These are phyloP conservation scores for Gossypium mustelinum DNA, from an alignment of 345 rosid genomes.

Conservation along the genomic window DNA sequence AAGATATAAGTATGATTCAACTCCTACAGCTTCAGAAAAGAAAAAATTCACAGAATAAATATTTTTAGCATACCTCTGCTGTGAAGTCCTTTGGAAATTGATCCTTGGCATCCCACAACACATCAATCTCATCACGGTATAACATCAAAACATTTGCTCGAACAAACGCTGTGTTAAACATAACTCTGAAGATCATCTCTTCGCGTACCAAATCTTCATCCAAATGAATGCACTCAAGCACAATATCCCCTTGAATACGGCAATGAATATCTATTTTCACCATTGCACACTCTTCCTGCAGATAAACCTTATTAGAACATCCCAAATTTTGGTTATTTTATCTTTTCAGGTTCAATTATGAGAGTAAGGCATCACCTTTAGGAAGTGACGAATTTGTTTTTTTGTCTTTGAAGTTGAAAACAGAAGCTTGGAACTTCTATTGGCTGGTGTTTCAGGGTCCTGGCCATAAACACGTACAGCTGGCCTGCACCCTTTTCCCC, in stretches of 20 bases:
- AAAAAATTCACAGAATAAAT: conserved; percentile 21
- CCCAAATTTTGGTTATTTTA: conserved; percentile 12
- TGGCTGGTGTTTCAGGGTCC: conserved; percentile 66
- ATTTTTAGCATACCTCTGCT: conserved; percentile 72
- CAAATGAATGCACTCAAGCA: conserved; percentile 85
- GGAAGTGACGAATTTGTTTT: conserved; percentile 58
- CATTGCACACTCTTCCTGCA: conserved; percentile 78
- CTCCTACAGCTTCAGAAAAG: conserved; percentile 40
- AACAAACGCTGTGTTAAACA: conserved; percentile 94
- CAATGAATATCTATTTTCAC: conserved; percentile 79
- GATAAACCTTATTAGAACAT: conserved; percentile 27
- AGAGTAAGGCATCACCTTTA: conserved; percentile 48
- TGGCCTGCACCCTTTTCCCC: conserved; percentile 82
- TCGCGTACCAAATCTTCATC: conserved; percentile 63
- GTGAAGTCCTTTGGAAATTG: conserved; percentile 70
- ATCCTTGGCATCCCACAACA: conserved; percentile 84
- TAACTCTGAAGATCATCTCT: conserved; percentile 77
- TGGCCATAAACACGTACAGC: conserved; percentile 82
- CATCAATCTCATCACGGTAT: conserved; percentile 77
- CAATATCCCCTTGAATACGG: conserved; percentile 91
- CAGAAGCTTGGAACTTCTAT: conserved; percentile 83
- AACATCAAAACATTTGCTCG: conserved; percentile 68
- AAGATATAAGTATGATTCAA: conserved; percentile 69
- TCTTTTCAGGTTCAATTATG: conserved; percentile 15
- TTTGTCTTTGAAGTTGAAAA: conserved; percentile 64